These are phyloP conservation scores for Allantophomopsis cytisporea DNA, from an alignment of 2,329 filamentous ascomycete species.

Conservation along the genomic window DNA sequence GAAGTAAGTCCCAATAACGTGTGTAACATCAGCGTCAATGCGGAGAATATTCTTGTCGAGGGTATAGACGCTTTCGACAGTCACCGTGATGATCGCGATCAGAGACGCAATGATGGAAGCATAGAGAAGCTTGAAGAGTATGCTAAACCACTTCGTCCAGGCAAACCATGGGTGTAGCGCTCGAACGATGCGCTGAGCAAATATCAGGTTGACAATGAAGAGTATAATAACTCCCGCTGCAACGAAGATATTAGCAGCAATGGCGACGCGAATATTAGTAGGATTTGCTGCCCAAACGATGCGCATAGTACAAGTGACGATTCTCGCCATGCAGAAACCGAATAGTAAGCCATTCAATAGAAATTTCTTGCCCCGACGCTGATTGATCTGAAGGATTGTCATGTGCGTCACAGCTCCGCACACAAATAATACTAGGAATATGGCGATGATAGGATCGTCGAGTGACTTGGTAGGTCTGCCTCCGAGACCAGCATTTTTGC, in stretches of 20 bases:
- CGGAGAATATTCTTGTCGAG: conserved; percentile 31
- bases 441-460: conserved; percentile 50
- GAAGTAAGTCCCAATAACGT: conserved; percentile 47
- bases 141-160: conserved; percentile 43
- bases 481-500: conserved; percentile 32
- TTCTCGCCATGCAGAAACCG: conserved; percentile 35
- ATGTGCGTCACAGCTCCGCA: conserved; percentile 38
- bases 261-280: neutral
- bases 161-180: conserved; percentile 58
- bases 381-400: conserved; percentile 40
- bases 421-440: conserved; percentile 48
- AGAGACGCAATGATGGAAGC: conserved; percentile 43
- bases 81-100: conserved; percentile 49
- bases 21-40: conserved; percentile 48
- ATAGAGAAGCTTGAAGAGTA: conserved; percentile 43
- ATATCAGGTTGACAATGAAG: conserved; percentile 65
- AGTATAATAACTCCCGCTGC: conserved; percentile 42
- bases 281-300: conserved; percentile 43
- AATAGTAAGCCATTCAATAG: conserved; percentile 42
- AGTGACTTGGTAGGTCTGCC: conserved; percentile 38
- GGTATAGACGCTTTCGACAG: conserved; percentile 56
- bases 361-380: conserved; percentile 38
- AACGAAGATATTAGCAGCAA: conserved; percentile 1
- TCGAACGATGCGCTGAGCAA: conserved; percentile 61
- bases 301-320: conserved; percentile 20